Evolutionary conservation across 2,329 filamentous ascomycete genomes (phyloP).

Genomic region (Aspergillus sp.): DNA sequence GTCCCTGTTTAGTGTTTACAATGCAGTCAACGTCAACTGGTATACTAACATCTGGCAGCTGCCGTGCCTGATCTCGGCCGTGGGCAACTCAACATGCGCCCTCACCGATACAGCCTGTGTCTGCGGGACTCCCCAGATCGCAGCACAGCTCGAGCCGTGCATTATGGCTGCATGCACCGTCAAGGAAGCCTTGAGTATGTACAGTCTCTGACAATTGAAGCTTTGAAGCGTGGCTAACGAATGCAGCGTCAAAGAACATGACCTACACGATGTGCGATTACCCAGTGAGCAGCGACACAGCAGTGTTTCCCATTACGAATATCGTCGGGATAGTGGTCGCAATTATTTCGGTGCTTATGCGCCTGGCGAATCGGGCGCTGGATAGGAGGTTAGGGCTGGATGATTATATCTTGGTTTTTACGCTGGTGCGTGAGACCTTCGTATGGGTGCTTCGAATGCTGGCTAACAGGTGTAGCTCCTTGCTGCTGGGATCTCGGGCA

Average conservation of each 20-base stretch:
- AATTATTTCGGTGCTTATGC: background rate
- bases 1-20: background rate
- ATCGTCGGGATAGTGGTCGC: background rate
- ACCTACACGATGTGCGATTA: background rate
- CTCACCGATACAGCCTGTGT: conserved; percentile 1
- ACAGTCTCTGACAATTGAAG: background rate
- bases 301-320: background rate
- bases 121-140: background rate
- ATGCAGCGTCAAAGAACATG: background rate
- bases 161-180: background rate
- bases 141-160: background rate
- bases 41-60: background rate
- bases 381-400: background rate
- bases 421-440: background rate
- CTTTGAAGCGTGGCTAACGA: background rate
- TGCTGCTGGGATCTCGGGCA: background rate
- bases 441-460: background rate
- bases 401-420: background rate
- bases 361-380: background rate
- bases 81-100: background rate
- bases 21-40: too few relatives aligned
- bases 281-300: background rate
- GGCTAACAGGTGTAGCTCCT: background rate
- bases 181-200: background rate
- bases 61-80: conserved; percentile 1